A percentile compares a stretch with the other conserved stretches of the same genome.
Evolutionary conservation across 768 basidiomycete species (phyloP).

Genomic region (Tulasnella calospora): DNA sequence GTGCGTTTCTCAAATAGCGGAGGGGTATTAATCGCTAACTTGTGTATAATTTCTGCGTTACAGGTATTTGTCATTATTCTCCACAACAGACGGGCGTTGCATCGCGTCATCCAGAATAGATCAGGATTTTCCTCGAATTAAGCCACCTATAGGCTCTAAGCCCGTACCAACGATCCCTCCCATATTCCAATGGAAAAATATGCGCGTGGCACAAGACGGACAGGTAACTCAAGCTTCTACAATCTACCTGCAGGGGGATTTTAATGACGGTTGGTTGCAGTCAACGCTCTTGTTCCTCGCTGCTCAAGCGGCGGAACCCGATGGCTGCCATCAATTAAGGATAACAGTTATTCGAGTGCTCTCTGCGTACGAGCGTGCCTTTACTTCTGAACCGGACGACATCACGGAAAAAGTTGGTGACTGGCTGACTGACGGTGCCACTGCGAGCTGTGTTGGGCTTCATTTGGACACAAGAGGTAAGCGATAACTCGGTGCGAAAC

Average conservation of each 20-base stretch:
- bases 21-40: background rate
- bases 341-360: constrained; percentile 29
- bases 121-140: constrained; percentile 30
- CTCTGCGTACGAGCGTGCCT: constrained; percentile 16
- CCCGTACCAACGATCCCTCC: constrained; percentile 24
- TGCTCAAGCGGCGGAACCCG: constrained; percentile 25
- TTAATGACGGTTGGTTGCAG: constrained; percentile 17
- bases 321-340: constrained; percentile 21
- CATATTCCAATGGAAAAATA: constrained; percentile 39
- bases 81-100: constrained; percentile 49
- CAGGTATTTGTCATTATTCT: constrained; percentile 35
- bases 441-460: constrained; percentile 44
- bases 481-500: background rate
- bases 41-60: background rate
- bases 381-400: constrained; percentile 27
- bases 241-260: background rate
- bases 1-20: constrained; percentile 40
- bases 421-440: constrained; percentile 50
- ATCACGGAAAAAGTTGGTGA: constrained; percentile 49
- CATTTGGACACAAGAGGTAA: constrained; percentile 39
- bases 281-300: constrained; percentile 28
- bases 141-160: constrained; percentile 33
- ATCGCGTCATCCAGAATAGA: constrained; percentile 37
- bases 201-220: constrained; percentile 33
- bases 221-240: constrained; percentile 32